Percentiles rank a stretch among this genome's conserved stretches.
phyloP scores from a whole-genome alignment of 2,329 filamentous ascomycete genomes.

The Sordariomycetes sp. region DNA sequence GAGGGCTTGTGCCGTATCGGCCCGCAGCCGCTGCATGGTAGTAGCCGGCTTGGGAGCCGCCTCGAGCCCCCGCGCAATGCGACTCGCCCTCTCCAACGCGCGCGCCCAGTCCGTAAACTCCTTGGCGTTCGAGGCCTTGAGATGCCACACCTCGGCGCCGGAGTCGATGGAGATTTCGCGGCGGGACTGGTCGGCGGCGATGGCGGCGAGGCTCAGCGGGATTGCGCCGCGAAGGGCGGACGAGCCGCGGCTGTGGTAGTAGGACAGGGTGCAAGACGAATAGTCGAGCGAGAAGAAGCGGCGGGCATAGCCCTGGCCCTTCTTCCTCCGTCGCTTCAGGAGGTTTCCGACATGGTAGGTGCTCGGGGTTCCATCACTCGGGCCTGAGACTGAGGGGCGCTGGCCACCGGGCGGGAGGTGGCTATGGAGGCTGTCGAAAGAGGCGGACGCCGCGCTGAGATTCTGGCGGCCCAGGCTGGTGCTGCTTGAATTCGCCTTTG shows the following conservation, averaged over 20 bases:
- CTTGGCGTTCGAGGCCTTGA: constrained; percentile 69
- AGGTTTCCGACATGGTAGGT: constrained; percentile 76
- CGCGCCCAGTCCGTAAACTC: constrained; percentile 84
- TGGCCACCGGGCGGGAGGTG: constrained; percentile 25
- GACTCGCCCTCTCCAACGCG: constrained; percentile 74
- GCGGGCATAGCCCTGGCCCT: constrained; percentile 84
- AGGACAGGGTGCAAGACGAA: constrained; percentile 85
- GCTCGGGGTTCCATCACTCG: constrained; percentile 34
- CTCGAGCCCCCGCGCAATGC: constrained; percentile 47
- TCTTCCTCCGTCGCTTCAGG: constrained; percentile 84
- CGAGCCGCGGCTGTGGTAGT: constrained; percentile 91
- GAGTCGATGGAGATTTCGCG: constrained; percentile 95
- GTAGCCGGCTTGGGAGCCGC: constrained; percentile 12
- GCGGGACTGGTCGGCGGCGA: constrained; percentile 78
- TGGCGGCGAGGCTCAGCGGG: constrained; percentile 79
- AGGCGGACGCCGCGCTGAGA: constrained; percentile 39
- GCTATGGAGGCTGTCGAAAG: constrained; percentile 51
- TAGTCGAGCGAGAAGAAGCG: constrained; percentile 96
- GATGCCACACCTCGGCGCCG: constrained; percentile 92
- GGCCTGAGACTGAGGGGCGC: constrained; percentile 35
- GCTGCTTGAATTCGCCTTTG: constrained; percentile 25
- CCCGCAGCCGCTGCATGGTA: constrained; percentile 12
- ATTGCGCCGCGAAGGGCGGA: constrained; percentile 88
- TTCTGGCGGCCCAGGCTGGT: constrained; percentile 39
- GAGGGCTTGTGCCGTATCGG: constrained; percentile 12